phyloP scores from a whole-genome alignment of 768 basidiomycete species.

The Leccinum subgranulosum region DNA sequence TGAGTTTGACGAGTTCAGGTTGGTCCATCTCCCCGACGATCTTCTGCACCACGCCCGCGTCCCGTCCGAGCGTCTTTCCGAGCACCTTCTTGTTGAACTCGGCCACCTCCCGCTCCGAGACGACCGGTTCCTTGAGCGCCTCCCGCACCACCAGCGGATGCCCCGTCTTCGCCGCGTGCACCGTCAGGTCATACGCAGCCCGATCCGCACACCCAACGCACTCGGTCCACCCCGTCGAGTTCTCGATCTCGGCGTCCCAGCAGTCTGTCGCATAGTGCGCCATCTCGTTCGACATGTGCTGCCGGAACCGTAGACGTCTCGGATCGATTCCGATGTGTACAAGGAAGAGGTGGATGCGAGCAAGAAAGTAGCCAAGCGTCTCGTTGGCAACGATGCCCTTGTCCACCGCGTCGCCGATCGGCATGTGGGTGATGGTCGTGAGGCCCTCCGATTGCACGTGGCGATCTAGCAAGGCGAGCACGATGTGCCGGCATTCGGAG shows the following conservation, averaged over 20 bases:
- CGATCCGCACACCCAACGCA: conserved; percentile 99
- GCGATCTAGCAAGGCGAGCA: conserved; percentile 75
- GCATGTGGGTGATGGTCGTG: conserved; percentile 60
- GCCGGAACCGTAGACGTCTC: conserved; percentile 82
- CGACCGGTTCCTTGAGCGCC: conserved; percentile 79
- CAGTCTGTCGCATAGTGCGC: conserved; percentile 99
- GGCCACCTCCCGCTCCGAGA: conserved; percentile 74
- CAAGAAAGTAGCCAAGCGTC: conserved; percentile 97
- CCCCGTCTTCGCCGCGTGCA: conserved; percentile 83
- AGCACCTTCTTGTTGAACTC: conserved; percentile 86
- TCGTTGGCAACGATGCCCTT: conserved; percentile 90
- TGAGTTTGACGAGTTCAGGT: conserved; percentile 58
- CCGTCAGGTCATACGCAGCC: conserved; percentile 92
- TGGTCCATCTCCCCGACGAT: conserved; percentile 66
- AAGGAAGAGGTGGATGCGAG: conserved; percentile 86
- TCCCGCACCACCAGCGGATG: conserved; percentile 83
- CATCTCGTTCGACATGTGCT: conserved; percentile 99
- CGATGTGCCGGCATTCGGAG: conserved; percentile 70
- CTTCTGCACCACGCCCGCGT: conserved; percentile 65
- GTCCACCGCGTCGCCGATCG: conserved; percentile 86
- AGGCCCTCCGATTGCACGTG: conserved; percentile 76
- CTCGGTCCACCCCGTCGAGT: conserved; percentile 87
- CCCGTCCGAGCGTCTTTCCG: conserved; percentile 86
- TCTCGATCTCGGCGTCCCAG: conserved; percentile 99
- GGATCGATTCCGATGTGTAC: conserved; percentile 89